Conservation (phyloP, 2,329 filamentous ascomycete species). For the Aspergillus fischeri region DNA sequence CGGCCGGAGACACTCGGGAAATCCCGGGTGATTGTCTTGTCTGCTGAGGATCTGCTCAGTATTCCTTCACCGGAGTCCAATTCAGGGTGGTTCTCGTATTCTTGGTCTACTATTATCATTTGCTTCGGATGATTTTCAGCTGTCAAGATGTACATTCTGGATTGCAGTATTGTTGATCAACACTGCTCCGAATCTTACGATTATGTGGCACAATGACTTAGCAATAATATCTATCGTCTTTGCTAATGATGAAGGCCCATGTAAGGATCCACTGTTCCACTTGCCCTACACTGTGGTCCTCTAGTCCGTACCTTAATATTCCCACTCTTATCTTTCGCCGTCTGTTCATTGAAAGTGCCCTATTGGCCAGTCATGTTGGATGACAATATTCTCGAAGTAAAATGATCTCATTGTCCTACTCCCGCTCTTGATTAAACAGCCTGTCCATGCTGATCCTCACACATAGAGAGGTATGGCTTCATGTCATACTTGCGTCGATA, state of each 20-base stretch:
- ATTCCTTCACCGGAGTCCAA: neutral
- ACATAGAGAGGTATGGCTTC: slow-evolving; percentile 56
- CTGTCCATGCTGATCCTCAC: no score
- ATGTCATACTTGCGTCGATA: slow-evolving; percentile 75
- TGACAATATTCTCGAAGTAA: neutral
- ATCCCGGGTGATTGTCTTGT: neutral
- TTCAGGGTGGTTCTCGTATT: neutral
- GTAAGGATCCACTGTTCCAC: neutral
- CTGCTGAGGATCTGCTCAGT: neutral
- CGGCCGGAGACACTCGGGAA: neutral
- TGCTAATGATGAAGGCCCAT: no score
- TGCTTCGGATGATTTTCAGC: no score
- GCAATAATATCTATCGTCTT: neutral
- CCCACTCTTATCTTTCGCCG: neutral
- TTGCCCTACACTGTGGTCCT: no score
- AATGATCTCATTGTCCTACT: neutral
- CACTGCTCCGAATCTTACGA: no score
- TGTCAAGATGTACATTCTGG: neutral
- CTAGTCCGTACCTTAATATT: neutral
- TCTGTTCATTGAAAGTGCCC: neutral
- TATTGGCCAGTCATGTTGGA: neutral
- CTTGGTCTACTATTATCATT: neutral
- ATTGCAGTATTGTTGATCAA: neutral
- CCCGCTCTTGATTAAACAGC: slow-evolving; percentile 38
- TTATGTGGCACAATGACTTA: neutral